Evolutionary conservation across 2,329 filamentous ascomycete species (phyloP).

Genomic region (Eutypella sp.): DNA sequence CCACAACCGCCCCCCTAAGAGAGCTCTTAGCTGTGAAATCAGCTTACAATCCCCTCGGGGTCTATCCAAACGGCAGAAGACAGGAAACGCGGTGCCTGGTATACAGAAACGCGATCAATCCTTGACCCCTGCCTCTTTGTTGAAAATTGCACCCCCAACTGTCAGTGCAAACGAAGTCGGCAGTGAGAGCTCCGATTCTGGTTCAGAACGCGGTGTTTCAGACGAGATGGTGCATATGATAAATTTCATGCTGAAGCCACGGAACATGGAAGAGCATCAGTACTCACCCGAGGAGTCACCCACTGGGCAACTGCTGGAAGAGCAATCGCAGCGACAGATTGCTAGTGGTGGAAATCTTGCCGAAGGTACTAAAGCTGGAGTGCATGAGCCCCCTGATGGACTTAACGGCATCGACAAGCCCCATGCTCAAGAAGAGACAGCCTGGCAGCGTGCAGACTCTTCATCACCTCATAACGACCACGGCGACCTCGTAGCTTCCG

Average conservation of each 20-base stretch:
- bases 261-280: background rate
- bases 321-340: no score
- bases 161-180: background rate
- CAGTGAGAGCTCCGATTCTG: background rate
- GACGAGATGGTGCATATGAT: background rate
- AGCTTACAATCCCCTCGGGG: background rate
- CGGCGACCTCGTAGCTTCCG: background rate
- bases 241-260: background rate
- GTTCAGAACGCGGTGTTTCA: background rate
- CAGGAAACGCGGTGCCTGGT: no score
- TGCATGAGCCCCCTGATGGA: background rate
- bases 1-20: slow-evolving; percentile 5
- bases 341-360: background rate
- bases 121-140: background rate
- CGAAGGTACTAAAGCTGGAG: background rate
- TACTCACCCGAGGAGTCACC: background rate
- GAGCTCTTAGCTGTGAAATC: background rate
- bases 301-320: background rate
- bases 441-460: no score
- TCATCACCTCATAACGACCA: background rate
- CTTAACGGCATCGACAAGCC: background rate
- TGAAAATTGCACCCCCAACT: background rate
- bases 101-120: no score
- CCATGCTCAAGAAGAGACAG: background rate
- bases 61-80: background rate